Conservation (phyloP, 202 grass and related monocot species). For the Zoysia matrella region DNA sequence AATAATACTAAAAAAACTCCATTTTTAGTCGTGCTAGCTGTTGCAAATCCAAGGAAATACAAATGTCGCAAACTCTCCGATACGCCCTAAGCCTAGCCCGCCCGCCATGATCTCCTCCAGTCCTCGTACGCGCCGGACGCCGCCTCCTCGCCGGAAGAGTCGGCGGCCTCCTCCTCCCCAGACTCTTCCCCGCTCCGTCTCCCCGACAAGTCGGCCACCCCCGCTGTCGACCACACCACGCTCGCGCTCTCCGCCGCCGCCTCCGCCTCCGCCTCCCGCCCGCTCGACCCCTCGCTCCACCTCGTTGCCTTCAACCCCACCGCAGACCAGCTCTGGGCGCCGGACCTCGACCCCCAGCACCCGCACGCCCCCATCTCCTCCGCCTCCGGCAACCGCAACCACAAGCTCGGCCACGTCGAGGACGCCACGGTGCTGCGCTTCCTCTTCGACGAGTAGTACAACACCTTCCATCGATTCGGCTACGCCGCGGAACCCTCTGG, state of each 20-base stretch:
- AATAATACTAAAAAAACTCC: too few relatives aligned
- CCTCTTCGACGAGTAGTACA: conserved; percentile 98
- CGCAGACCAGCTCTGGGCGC: conserved; percentile 92
- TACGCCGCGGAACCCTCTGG: conserved; percentile 90
- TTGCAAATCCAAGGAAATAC: conserved; percentile 4
- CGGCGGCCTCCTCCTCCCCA: conserved; percentile 54
- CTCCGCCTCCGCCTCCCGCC: conserved; percentile 55
- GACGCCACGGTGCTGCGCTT: conserved; percentile 85
- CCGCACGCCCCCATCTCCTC: conserved; percentile 77
- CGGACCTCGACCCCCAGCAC: conserved; percentile 76
- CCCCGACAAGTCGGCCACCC: conserved; percentile 76
- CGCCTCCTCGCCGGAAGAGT: conserved; percentile 36
- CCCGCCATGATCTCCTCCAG: conserved; percentile 83
- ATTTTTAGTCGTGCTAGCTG: too few relatives aligned
- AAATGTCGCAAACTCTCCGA: conserved; percentile 11
- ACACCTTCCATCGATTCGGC: conserved; percentile 92
- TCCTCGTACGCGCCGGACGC: conserved; percentile 56
- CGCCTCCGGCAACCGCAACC: conserved; percentile 83
- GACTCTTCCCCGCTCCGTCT: conserved; percentile 69
- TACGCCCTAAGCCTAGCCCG: conserved; percentile 50
- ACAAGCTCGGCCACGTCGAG: conserved; percentile 97
- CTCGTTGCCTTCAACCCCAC: conserved; percentile 94
- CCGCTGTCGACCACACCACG: conserved; percentile 81
- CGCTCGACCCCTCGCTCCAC: conserved; percentile 84
- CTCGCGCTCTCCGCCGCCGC: conserved; percentile 72